A percentile compares a stretch with the other conserved stretches of the same genome.
phyloP scores from a whole-genome alignment of 208 protist species.

The Crithidia expoeki region DNA sequence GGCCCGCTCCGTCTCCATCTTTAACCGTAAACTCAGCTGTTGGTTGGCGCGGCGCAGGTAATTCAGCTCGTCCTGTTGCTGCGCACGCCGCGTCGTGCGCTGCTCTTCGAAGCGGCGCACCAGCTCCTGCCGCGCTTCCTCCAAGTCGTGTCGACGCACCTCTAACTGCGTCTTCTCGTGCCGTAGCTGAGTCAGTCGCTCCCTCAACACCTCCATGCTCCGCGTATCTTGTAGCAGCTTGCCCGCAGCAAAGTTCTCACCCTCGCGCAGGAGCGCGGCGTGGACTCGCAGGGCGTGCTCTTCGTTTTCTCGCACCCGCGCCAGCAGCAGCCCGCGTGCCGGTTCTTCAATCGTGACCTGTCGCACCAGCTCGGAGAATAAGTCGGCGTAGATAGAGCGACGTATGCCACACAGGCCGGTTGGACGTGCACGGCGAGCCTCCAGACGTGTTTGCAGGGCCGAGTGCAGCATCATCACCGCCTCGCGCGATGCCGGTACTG shows the following conservation, averaged over 20 bases:
- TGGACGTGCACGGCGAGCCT: slow-evolving; percentile 92
- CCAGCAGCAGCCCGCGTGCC: slow-evolving; percentile 96
- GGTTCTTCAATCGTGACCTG: slow-evolving; percentile 98
- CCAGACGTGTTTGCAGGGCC: slow-evolving; percentile 88
- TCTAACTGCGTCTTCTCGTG: slow-evolving; percentile 38
- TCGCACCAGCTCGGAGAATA: slow-evolving; percentile 97
- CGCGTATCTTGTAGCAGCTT: slow-evolving; percentile 39
- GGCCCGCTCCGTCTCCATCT: slow-evolving; percentile 81
- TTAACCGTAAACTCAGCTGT: slow-evolving; percentile 92
- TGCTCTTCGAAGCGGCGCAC: slow-evolving; percentile 45
- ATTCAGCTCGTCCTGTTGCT: slow-evolving; percentile 94
- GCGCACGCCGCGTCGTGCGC: slow-evolving; percentile 61
- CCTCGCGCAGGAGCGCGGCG: slow-evolving; percentile 47
- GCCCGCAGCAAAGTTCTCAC: slow-evolving; percentile 88
- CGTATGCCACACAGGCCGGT: slow-evolving; percentile 97
- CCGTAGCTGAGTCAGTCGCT: slow-evolving; percentile 34
- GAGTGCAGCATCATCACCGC: slow-evolving; percentile 90
- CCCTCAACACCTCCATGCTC: slow-evolving; percentile 28
- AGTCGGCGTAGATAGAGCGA: slow-evolving; percentile 96
- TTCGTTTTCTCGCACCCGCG: slow-evolving; percentile 96
- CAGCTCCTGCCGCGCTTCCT: slow-evolving; percentile 32
- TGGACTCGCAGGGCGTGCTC: slow-evolving; percentile 62
- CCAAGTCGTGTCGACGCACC: slow-evolving; percentile 37
- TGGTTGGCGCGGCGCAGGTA: slow-evolving; percentile 96
- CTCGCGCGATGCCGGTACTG: slow-evolving; percentile 53